These are phyloP conservation scores for Emmonsiellopsis sp. DNA, from an alignment of 2,329 filamentous ascomycete species.

Conservation along the genomic window DNA sequence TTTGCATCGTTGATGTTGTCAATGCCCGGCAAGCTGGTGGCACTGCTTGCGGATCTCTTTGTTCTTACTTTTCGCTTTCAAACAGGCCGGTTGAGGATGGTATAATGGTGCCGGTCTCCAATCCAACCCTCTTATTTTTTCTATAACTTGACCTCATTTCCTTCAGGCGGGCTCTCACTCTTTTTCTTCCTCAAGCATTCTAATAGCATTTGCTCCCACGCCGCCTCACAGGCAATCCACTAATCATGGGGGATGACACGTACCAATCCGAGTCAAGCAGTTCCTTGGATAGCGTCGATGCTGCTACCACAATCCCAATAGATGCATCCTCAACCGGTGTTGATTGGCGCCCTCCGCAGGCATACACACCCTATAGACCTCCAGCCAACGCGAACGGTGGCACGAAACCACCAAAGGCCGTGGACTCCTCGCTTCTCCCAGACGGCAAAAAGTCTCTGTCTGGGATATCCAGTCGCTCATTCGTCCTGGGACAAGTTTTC, in stretches of 20 bases:
- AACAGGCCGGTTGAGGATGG: background rate
- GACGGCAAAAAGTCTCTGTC: slow-evolving; percentile 32
- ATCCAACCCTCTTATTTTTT: background rate
- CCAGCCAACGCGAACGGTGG: background rate
- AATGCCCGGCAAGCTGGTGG: no score
- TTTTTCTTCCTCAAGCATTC: background rate
- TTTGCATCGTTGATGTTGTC: background rate
- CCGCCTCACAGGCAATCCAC: background rate
- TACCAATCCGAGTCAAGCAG: background rate
- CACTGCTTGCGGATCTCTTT: background rate
- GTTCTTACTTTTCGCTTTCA: background rate
- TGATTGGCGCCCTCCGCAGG: background rate
- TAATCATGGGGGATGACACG: background rate
- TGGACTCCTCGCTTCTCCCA: slow-evolving; percentile 26
- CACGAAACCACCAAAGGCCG: background rate
- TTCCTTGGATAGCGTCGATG: background rate
- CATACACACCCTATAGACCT: slow-evolving; percentile 2
- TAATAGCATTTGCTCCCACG: background rate
- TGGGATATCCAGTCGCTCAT: slow-evolving; percentile 37
- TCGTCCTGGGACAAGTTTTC: slow-evolving; percentile 33
- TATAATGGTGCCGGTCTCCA: background rate
- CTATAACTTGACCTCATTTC: background rate
- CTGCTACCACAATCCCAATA: background rate
- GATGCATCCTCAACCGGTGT: background rate
- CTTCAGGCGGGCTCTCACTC: no score